phyloP scores from a whole-genome alignment of 306 rosid genomes.

The Abrus pulchellus region DNA sequence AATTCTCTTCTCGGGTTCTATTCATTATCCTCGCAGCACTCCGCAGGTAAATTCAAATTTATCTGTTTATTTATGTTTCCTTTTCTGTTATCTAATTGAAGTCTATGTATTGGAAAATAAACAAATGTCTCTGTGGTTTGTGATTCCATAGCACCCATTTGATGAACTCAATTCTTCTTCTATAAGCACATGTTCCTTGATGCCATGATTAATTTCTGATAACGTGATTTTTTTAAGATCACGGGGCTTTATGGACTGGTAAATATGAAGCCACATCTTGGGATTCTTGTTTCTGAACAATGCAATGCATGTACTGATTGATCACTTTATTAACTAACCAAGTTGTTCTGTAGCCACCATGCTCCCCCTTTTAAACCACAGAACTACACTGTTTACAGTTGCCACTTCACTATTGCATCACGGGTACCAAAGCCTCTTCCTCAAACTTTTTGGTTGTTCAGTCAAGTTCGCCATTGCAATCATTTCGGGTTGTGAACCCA shows the following conservation, averaged over 20 bases:
- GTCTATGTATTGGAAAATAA: too few species aligned
- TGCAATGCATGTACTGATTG: neutral
- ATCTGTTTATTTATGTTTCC: neutral
- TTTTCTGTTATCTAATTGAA: neutral
- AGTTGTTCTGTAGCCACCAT: slow-evolving; percentile 33
- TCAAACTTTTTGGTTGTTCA: slow-evolving; percentile 25
- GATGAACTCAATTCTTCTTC: too few species aligned
- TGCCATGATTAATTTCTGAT: too few species aligned
- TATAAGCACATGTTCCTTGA: too few species aligned
- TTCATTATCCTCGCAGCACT: slow-evolving; percentile 93
- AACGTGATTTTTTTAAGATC: neutral
- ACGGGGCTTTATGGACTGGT: neutral
- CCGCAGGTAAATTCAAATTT: slow-evolving; percentile 61
- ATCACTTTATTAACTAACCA: neutral
- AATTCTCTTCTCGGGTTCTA: slow-evolving; percentile 81
- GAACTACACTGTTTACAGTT: slow-evolving; percentile 5
- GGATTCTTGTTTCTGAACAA: neutral
- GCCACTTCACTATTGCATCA: slow-evolving; percentile 46
- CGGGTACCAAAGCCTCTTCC: slow-evolving; percentile 41
- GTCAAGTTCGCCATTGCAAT: slow-evolving; percentile 11
- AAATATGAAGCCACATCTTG: slow-evolving; percentile 22
- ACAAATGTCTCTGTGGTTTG: too few species aligned
- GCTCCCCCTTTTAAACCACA: slow-evolving; percentile 4
- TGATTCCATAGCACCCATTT: too few species aligned
- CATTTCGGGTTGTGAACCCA: neutral